These are phyloP conservation scores for Xylariaceae sp. DNA, from an alignment of 2,329 filamentous ascomycete genomes.

Conservation along the genomic window DNA sequence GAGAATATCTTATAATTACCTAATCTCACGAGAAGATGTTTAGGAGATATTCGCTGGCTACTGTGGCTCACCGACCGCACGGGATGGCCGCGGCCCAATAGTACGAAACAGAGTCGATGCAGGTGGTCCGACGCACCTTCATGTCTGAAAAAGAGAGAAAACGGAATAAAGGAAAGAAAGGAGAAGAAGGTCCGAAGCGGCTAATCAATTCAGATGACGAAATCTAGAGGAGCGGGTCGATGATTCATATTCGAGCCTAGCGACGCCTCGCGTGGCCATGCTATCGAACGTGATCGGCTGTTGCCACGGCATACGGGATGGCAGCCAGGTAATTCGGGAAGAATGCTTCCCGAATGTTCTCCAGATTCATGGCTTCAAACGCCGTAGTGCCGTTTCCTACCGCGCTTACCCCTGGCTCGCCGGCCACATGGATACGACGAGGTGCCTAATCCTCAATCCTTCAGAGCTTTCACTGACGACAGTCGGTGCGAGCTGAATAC, in stretches of 20 bases:
- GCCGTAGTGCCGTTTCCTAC: constrained; percentile 1
- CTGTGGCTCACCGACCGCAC: background rate
- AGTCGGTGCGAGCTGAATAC: background rate
- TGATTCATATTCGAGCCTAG: background rate
- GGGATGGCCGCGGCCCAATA: background rate
- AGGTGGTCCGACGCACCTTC: too few species aligned
- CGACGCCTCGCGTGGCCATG: background rate
- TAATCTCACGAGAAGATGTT: background rate
- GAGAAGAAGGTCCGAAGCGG: background rate
- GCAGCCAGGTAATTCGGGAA: background rate
- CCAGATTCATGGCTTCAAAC: background rate
- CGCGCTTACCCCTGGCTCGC: background rate
- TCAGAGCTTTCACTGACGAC: constrained; percentile 3
- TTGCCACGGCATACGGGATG: background rate
- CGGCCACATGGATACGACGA: background rate
- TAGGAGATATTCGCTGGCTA: background rate
- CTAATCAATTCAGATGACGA: constrained; percentile 5
- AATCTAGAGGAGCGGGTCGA: background rate
- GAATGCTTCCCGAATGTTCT: background rate
- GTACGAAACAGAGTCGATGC: too few species aligned
- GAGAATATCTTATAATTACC: background rate
- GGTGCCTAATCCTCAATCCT: background rate
- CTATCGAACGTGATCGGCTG: background rate
- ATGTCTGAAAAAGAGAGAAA: background rate
- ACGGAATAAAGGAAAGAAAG: background rate